Conservation (phyloP, 192 early-diverging fungal species). For the Funneliformis geosporum region DNA sequence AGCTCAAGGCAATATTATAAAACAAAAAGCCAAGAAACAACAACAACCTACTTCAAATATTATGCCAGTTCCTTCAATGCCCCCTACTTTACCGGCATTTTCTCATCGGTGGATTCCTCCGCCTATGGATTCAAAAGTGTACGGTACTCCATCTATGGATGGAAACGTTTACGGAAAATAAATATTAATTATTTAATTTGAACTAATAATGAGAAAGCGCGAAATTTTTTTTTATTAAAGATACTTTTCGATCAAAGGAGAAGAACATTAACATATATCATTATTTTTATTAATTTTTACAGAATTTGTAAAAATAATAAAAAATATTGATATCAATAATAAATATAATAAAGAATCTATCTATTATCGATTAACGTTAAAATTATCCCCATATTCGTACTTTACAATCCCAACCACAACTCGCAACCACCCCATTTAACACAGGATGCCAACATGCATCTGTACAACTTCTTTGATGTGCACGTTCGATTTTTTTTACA, state of each 20-base stretch:
- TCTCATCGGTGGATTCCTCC: constrained; percentile 28
- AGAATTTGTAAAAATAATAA: too few species aligned
- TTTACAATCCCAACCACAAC: constrained; percentile 29
- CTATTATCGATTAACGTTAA: too few species aligned
- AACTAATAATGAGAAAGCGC: not conserved
- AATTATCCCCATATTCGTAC: constrained; percentile 18
- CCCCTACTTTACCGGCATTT: constrained; percentile 6
- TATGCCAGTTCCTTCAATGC: not conserved
- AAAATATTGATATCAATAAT: too few species aligned
- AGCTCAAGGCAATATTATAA: not conserved
- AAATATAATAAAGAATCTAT: too few species aligned
- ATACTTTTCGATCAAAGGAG: too few species aligned
- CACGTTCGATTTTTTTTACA: constrained; percentile 25
- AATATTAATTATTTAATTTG: not conserved
- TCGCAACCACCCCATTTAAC: constrained; percentile 12
- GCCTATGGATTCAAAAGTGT: not conserved
- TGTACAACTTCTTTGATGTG: constrained; percentile 12
- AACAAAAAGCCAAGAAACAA: constrained; percentile 15
- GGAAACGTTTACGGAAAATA: constrained; percentile 19
- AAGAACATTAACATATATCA: too few species aligned
- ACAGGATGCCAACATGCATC: constrained; percentile 32
- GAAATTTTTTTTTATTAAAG: too few species aligned
- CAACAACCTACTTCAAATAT: not conserved
- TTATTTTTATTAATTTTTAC: too few species aligned
- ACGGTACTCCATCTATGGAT: constrained; percentile 17